Evolutionary conservation across 192 early-diverging fungal species (phyloP), one percentile per base, ranked within the genome.

Genomic region (Coemansia sp.): DNA sequence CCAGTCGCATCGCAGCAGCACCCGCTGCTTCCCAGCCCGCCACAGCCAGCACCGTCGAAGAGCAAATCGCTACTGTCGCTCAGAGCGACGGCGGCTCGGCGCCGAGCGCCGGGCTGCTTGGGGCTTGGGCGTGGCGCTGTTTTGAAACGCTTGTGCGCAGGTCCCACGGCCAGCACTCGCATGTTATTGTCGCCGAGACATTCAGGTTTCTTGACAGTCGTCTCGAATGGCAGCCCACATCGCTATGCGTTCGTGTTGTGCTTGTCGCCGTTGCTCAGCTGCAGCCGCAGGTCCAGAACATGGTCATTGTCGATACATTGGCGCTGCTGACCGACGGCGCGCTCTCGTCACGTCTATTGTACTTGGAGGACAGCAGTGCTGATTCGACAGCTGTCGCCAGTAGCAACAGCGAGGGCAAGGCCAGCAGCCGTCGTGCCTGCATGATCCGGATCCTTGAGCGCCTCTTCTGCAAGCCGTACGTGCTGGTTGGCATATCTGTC

Each of bases 401-500:
- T n/a, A 27, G 13, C 26, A 20, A 44, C 39, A 32, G 32, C 14
- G 25, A 60, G 3, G n/a, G 23, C 32, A 49, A 40, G 21, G 20
- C 14, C 20, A 37, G 32, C 23, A 54, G 22, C 34, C 55, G 60
- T 14, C 64, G 53, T 19, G 44, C 60, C 0, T 67, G 68, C 37
- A 47, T 67, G 11, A 64, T 64, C 16, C 60, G 68, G 18, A 60
- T 72, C 8, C 53, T 77, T 6, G 63, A 69, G 29, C 44, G 49
- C 33, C 38, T 72, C 33, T 70, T 77, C 40, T 67, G 67, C 43
- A 51, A 58, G 54, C 68, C 58, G 3, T 67, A 67, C 23, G 56
- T 72, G 3, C 43, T 77, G 44, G 75, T 77, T 5, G 75, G 75
- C 21, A 59, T 72, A 14, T 77, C 75, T 1, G 75, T 67, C 7